Evolutionary conservation across 1,284 basidiomycete genomes (phyloP).

Genomic region (Rhodofomes roseus): DNA sequence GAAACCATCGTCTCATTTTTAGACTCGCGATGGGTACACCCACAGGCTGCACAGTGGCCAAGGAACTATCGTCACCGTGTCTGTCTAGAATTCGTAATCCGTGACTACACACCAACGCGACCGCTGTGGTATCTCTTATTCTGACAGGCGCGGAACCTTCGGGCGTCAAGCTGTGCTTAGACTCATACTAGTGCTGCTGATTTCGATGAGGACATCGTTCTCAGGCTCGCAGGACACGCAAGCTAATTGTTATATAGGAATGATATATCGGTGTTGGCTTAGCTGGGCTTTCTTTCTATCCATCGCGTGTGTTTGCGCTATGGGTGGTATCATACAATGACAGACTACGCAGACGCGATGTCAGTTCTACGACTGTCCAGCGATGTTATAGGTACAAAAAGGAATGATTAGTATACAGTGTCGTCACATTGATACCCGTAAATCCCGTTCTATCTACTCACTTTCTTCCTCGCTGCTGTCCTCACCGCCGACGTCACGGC

Average conservation of each 20-base stretch:
- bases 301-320: too few relatives aligned
- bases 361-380: background rate
- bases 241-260: too few relatives aligned
- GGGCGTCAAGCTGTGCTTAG: background rate
- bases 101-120: background rate
- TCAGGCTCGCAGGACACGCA: background rate
- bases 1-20: background rate
- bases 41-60: background rate
- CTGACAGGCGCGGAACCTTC: background rate
- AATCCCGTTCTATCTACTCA: constrained; percentile 1
- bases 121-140: background rate
- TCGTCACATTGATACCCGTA: background rate
- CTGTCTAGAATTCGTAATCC: background rate
- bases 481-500: background rate
- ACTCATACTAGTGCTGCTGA: too few relatives aligned
- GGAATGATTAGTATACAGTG: constrained; percentile 1
- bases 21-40: background rate
- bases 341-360: background rate
- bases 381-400: background rate
- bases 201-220: too few relatives aligned
- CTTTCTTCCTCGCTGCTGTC: constrained; percentile 2
- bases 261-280: too few relatives aligned
- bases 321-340: background rate
- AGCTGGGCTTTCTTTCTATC: too few relatives aligned
- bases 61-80: background rate